Percentiles rank a stretch among this genome's conserved stretches.
These are phyloP conservation scores for Pyropia haitanensis DNA, from an alignment of 23 red algal genomes.

Conservation along the genomic window DNA sequence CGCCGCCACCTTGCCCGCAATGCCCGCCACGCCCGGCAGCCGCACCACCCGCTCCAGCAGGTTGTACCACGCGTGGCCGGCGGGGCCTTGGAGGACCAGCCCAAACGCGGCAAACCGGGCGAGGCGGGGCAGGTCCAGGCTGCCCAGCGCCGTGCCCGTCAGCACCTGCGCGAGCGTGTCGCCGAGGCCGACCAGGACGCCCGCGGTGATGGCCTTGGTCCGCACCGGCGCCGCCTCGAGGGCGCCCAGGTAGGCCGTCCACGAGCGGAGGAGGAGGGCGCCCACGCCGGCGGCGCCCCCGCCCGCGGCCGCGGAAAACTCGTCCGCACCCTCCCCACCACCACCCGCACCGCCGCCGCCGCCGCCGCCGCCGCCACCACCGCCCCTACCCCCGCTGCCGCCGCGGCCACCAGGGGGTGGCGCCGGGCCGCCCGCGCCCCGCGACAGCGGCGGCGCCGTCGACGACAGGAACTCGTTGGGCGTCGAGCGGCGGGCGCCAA, in stretches of 20 bases:
- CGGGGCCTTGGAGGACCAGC: conserved; percentile 46
- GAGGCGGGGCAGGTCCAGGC: conserved; percentile 39
- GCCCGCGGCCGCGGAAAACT: no score
- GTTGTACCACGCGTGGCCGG: conserved; percentile 81
- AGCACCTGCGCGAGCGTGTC: conserved; percentile 48
- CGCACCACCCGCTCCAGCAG: conserved; percentile 71
- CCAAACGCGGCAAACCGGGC: background rate
- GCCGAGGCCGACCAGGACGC: conserved; percentile 45
- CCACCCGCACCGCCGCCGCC: no score
- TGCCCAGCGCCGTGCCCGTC: conserved; percentile 7
- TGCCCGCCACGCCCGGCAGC: conserved; percentile 16
- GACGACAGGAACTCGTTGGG: no score
- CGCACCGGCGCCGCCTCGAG: conserved; percentile 22
- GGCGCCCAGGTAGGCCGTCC: conserved; percentile 18
- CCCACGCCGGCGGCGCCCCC: no score
- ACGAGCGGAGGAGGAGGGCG: conserved; percentile 2
- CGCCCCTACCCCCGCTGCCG: no score
- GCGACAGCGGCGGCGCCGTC: no score
- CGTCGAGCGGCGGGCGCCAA: no score
- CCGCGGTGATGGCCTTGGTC: conserved; percentile 84
- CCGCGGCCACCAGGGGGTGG: no score
- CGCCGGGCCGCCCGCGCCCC: no score
- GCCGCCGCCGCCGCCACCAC: no score
- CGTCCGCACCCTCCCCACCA: no score
- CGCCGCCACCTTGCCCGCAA: conserved; percentile 71